Percentiles rank a stretch among this genome's conserved stretches.
Evolutionary conservation across 208 protist species (phyloP).

Genomic region (Entamoeba invadens): DNA sequence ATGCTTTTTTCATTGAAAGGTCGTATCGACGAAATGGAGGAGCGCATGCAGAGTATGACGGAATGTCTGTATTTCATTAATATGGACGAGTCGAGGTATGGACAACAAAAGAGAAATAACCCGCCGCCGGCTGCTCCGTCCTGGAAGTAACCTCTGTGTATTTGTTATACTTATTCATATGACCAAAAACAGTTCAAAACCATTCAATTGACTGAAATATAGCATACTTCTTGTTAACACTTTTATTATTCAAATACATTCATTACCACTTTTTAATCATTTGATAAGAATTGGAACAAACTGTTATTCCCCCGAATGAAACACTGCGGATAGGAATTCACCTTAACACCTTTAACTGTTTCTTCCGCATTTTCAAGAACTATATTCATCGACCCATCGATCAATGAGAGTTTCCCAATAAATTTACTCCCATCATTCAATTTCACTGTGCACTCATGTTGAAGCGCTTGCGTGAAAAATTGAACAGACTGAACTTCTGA

Average conservation of each 20-base stretch:
- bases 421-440: not conserved
- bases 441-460: not conserved
- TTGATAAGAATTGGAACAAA: not conserved
- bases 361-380: not conserved
- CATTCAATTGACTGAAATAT: not conserved
- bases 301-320: not conserved
- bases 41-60: not conserved
- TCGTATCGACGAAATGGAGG: not conserved
- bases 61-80: not conserved
- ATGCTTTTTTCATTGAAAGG: not conserved
- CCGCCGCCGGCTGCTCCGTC: not conserved
- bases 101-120: not conserved
- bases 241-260: not conserved
- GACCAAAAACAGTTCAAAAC: not conserved
- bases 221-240: not conserved
- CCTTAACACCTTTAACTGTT: not conserved
- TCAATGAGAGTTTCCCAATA: not conserved
- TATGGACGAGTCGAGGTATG: not conserved
- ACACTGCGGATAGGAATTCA: not conserved
- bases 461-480: not conserved
- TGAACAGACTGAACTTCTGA: too few relatives aligned
- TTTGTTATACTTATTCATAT: not conserved
- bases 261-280: not conserved
- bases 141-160: not conserved
- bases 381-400: not conserved